These are phyloP conservation scores for Artemisia tridentata DNA, from an alignment of 129 eudicot species.

Conservation along the genomic window DNA sequence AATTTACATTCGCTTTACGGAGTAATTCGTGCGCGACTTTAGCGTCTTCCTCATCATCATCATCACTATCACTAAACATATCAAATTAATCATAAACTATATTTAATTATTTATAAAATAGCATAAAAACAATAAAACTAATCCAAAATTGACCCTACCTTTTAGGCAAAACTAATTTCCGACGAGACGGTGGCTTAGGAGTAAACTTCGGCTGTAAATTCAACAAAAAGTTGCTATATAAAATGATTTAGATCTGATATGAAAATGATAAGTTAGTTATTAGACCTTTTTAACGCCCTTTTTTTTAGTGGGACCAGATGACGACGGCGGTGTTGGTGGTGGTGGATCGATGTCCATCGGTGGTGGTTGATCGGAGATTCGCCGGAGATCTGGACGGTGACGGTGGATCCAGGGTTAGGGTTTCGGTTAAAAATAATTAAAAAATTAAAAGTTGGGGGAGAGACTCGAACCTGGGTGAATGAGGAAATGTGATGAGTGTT, in stretches of 20 bases:
- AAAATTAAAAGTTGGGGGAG: fast-evolving
- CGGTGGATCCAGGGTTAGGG: slow-evolving; percentile 32
- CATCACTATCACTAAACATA: slow-evolving; percentile 40
- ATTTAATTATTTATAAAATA: neutral
- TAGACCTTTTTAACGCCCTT: slow-evolving; percentile 33
- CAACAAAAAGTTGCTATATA: neutral
- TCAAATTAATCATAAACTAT: neutral
- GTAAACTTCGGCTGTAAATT: slow-evolving; percentile 50
- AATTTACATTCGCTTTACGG: slow-evolving; percentile 38
- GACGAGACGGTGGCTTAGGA: slow-evolving; percentile 54
- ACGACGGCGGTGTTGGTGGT: slow-evolving; percentile 13
- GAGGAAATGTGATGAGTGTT: fast-evolving
- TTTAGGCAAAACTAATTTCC: slow-evolving; percentile 28
- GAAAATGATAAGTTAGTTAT: too few relatives aligned
- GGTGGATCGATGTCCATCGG: slow-evolving; percentile 52
- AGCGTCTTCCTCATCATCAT: slow-evolving; percentile 28
- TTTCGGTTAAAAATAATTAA: neutral
- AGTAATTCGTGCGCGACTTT: slow-evolving; percentile 28
- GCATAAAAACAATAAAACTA: neutral
- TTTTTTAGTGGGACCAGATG: neutral
- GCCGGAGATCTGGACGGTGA: slow-evolving; percentile 28
- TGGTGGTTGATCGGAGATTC: slow-evolving; percentile 12
- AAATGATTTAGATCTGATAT: slow-evolving; percentile 19
- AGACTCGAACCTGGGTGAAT: slow-evolving; percentile 33
- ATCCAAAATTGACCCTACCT: slow-evolving; percentile 22